These are phyloP conservation scores for Fonsecaea monophora DNA, from an alignment of 2,329 filamentous ascomycete species.

Conservation along the genomic window DNA sequence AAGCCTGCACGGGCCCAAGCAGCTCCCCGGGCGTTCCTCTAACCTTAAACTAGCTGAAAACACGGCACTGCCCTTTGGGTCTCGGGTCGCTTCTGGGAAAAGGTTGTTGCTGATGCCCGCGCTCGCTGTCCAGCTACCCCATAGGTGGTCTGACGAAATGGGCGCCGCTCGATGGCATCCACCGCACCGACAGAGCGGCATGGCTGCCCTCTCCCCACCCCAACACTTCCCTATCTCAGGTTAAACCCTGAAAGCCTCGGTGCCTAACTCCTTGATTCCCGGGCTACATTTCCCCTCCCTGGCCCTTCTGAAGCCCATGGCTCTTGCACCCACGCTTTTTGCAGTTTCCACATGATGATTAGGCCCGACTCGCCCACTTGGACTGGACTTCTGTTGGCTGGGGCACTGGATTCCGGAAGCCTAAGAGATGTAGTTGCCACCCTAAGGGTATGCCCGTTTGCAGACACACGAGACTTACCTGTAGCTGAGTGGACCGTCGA, in stretches of 20 bases:
- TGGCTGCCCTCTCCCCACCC: neutral
- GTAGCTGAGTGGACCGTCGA: neutral
- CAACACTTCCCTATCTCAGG: neutral
- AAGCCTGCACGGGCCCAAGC: slow-evolving; percentile 9
- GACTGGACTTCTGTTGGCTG: slow-evolving; percentile 13
- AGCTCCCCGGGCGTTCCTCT: slow-evolving; percentile 15
- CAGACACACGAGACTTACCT: slow-evolving; percentile 3
- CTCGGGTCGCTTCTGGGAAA: slow-evolving; percentile 4
- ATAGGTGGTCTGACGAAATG: slow-evolving; percentile 4
- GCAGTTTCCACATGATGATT: slow-evolving; percentile 20
- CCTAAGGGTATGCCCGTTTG: slow-evolving; percentile 10
- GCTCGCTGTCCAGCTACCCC: neutral
- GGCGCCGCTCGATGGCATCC: neutral
- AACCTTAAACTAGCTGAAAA: neutral
- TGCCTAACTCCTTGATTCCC: slow-evolving; percentile 8
- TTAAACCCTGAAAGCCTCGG: slow-evolving; percentile 3
- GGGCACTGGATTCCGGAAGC: slow-evolving; percentile 11
- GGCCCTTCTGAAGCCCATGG: slow-evolving; percentile 6
- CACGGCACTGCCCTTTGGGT: slow-evolving; percentile 3
- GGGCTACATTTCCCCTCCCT: neutral
- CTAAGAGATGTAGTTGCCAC: slow-evolving; percentile 10
- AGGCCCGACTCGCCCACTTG: slow-evolving; percentile 9
- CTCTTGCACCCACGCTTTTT: slow-evolving; percentile 10
- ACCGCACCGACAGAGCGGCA: slow-evolving; percentile 3
- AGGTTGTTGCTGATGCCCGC: neutral